Evolutionary conservation across 2,329 filamentous ascomycete species (phyloP), one percentile per base, ranked within the genome.

Genomic region (Sclerotiophoma versabilis): DNA sequence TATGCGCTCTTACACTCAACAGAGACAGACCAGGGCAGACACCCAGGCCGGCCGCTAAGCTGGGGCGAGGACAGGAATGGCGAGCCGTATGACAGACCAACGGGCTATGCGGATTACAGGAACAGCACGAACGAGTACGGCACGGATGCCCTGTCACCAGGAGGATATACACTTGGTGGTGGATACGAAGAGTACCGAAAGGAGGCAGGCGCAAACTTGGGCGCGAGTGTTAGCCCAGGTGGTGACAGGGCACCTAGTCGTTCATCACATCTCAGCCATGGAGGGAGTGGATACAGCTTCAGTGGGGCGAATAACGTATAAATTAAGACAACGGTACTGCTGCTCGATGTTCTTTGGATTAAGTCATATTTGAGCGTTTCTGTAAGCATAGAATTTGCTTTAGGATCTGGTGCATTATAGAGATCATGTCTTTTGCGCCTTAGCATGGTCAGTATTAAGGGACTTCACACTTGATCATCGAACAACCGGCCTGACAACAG

Each of bases 1-100:
- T 83, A 84, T 55, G 79, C 80, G 10, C 72, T 83, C 5, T 69
- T 84, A 10, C 77, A 83, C 42, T 65, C 59, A 12, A 72, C 69
- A 2, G 72, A 76, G n/a, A 74, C 73, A 15, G 72, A 77, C 14
- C 71, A 75, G 19, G 73, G 73, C 6, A 58, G 69, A 42, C 76
- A 78, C 55, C 76, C 76, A 0, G 76, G 76, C 1, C 49, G 75
- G 5, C 74, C 74, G 10, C 49, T 76, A 22, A 76, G 75, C 46
- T 77, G 73, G 72, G 75, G 72, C 20, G 72, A 72, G 14, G 66
- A 73, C 22, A 62, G 67, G 22, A 59, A 51, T n/a, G 57, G 57
- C 12, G 60, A 65, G 49, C 47, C 54, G 14, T 54, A 54, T 22
- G 51, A 54, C n/a, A 39, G 51, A 17, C 50, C 56, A 23, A 58